A percentile compares a stretch with the other conserved stretches of the same genome.
Evolutionary conservation across 129 eudicot species (phyloP).

Genomic region (Sambucus nigra): DNA sequence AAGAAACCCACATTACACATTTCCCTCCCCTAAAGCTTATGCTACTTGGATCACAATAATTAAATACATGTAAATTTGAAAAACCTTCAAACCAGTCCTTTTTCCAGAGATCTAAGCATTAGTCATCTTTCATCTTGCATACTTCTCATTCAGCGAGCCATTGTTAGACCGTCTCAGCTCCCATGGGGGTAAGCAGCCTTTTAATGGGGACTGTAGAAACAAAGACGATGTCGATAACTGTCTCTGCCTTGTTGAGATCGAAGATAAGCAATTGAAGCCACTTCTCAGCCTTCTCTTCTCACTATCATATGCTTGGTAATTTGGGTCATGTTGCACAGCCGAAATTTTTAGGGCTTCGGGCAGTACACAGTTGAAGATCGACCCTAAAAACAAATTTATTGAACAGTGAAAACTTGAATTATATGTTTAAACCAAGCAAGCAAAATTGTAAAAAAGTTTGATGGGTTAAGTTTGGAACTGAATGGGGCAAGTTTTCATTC

Average conservation of each 20-base stretch:
- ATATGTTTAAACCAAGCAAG: too few relatives aligned
- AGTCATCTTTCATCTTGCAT: conserved; percentile 4
- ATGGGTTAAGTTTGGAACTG: too few relatives aligned
- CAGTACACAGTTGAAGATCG: conserved; percentile 55
- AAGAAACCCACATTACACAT: not conserved
- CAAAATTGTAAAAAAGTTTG: not conserved
- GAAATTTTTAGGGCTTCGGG: conserved; percentile 67
- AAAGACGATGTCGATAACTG: conserved; percentile 65
- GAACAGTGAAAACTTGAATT: too few relatives aligned
- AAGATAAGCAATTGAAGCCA: conserved; percentile 54
- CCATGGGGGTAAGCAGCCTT: conserved; percentile 62
- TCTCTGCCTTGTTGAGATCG: conserved; percentile 61
- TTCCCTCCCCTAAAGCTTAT: not conserved
- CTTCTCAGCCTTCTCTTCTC: conserved; percentile 66
- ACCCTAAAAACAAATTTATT: conserved; percentile 26
- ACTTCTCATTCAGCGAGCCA: conserved; percentile 24
- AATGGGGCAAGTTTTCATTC: too few relatives aligned
- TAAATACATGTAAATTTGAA: not conserved
- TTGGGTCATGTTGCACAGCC: conserved; percentile 44
- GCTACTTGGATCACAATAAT: not conserved
- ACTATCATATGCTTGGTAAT: conserved; percentile 22
- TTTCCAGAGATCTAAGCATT: not conserved
- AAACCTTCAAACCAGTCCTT: conserved; percentile 2
- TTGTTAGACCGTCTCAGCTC: conserved; percentile 41
- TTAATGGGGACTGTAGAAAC: conserved; percentile 66